Percentiles rank a stretch among this genome's conserved stretches.
Conservation (phyloP, 768 basidiomycete genomes). For the Trichaptum fuscoviolaceum region DNA sequence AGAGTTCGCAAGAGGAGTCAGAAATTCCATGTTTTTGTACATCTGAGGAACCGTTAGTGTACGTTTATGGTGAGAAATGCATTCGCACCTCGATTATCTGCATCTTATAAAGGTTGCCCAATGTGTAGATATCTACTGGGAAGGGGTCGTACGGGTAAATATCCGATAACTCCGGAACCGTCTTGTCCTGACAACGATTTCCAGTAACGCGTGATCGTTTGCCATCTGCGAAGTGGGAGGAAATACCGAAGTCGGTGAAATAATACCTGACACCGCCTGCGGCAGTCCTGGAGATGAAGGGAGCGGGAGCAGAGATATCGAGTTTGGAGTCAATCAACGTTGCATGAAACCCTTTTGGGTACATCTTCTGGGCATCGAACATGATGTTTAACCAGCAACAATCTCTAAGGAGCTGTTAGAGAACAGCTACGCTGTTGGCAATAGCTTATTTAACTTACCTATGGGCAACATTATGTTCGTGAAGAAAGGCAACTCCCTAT, state of each 20-base stretch:
- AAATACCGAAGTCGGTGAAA: slow-evolving; percentile 24
- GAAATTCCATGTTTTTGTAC: too few relatives aligned
- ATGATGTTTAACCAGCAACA: slow-evolving; percentile 18
- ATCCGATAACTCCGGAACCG: slow-evolving; percentile 17
- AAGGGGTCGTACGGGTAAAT: slow-evolving; percentile 20
- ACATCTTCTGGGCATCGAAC: slow-evolving; percentile 19
- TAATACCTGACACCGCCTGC: slow-evolving; percentile 19
- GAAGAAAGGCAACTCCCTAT: slow-evolving; percentile 19
- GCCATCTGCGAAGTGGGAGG: slow-evolving; percentile 13
- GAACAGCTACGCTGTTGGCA: neutral
- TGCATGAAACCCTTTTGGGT: slow-evolving; percentile 19
- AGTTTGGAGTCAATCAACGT: slow-evolving; percentile 1
- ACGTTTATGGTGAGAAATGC: too few relatives aligned
- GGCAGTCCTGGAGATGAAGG: slow-evolving; percentile 2
- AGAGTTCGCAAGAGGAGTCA: too few relatives aligned
- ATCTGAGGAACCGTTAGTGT: too few relatives aligned
- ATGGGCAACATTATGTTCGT: slow-evolving; percentile 18
- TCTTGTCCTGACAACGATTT: slow-evolving; percentile 10
- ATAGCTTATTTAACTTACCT: slow-evolving; percentile 10
- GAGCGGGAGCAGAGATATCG: slow-evolving; percentile 2
- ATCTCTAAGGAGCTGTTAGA: slow-evolving; percentile 12
- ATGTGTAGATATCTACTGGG: slow-evolving; percentile 19
- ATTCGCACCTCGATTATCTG: neutral
- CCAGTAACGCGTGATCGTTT: slow-evolving; percentile 12
- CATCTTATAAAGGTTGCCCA: slow-evolving; percentile 13